Evolutionary conservation across 140 eudicot species (phyloP).

Genomic region (Stevia rebaudiana): DNA sequence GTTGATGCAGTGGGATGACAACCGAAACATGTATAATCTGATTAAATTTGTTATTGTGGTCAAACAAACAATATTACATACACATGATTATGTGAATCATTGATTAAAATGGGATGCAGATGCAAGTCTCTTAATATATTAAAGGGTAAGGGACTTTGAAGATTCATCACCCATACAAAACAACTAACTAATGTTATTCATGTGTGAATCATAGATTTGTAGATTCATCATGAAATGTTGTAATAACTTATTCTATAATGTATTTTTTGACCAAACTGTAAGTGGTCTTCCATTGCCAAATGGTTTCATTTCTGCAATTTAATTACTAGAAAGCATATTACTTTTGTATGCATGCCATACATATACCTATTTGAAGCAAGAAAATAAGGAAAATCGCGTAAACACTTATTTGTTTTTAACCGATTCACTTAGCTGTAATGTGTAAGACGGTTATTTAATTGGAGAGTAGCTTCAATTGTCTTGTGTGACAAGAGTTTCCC

Average conservation of each 20-base stretch:
- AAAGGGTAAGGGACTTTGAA: constrained; percentile 2
- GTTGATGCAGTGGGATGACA: constrained; percentile 21
- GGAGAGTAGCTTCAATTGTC: not conserved
- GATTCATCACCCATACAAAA: constrained; percentile 5
- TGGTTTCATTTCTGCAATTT: constrained; percentile 3
- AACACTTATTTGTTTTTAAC: too few relatives aligned
- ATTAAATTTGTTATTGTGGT: constrained; percentile 5
- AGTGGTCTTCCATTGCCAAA: not conserved
- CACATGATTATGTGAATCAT: constrained; percentile 11
- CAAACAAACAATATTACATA: constrained; percentile 2
- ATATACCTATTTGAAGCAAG: too few relatives aligned
- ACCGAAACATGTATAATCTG: not conserved
- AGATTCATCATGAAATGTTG: constrained; percentile 21
- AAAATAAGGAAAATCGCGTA: not conserved
- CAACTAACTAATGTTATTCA: constrained; percentile 10
- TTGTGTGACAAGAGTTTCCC: too few relatives aligned
- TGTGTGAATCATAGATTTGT: constrained; percentile 8
- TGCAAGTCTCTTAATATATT: constrained; percentile 6
- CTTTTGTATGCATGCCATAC: too few relatives aligned
- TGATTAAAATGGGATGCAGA: constrained; percentile 5
- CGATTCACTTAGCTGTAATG: too few relatives aligned
- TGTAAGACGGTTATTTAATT: not conserved
- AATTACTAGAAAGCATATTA: not conserved
- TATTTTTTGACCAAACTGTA: constrained; percentile 6
- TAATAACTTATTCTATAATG: not conserved